Conservation (phyloP, 208 protist genomes). For the Wallacemonas collosoma region DNA sequence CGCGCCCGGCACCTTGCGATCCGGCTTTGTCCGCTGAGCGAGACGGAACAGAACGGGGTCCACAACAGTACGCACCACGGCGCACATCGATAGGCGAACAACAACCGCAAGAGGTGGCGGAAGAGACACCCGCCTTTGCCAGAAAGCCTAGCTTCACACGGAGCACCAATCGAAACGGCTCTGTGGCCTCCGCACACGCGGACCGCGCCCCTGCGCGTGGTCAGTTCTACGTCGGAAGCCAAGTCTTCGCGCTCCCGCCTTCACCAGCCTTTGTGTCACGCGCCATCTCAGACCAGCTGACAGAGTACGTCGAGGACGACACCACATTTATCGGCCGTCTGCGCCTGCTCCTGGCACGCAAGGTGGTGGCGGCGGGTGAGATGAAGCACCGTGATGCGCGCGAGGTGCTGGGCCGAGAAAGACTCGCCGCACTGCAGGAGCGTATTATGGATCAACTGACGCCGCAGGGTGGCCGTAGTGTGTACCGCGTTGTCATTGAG, state of each 20-base stretch:
- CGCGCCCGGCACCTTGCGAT: neutral
- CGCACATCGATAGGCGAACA: no score
- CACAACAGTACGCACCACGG: no score
- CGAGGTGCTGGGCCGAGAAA: slow-evolving; percentile 20
- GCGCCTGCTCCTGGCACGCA: slow-evolving; percentile 32
- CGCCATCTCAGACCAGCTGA: slow-evolving; percentile 2
- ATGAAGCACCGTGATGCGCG: slow-evolving; percentile 4
- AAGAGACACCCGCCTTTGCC: no score
- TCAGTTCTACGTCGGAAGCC: slow-evolving; percentile 21
- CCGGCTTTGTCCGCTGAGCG: no score
- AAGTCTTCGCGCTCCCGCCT: slow-evolving; percentile 21
- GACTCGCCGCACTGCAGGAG: slow-evolving; percentile 26
- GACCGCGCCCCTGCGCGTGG: slow-evolving; percentile 3
- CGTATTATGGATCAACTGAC: slow-evolving; percentile 19
- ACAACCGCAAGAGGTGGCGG: no score
- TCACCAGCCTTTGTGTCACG: slow-evolving; percentile 16
- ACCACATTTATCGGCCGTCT: slow-evolving; percentile 24
- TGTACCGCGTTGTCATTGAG: slow-evolving; percentile 45
- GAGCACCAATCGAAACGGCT: no score
- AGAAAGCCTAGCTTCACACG: no score
- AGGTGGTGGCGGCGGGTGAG: slow-evolving; percentile 17
- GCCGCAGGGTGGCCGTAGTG: neutral
- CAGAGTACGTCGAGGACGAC: slow-evolving; percentile 17
- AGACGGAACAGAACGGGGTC: no score
- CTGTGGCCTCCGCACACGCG: neutral